Percentiles rank a stretch among this genome's conserved stretches.
Evolutionary conservation across 176 grass and related monocot genomes (phyloP).

Genomic region (Melocanna baccifera): DNA sequence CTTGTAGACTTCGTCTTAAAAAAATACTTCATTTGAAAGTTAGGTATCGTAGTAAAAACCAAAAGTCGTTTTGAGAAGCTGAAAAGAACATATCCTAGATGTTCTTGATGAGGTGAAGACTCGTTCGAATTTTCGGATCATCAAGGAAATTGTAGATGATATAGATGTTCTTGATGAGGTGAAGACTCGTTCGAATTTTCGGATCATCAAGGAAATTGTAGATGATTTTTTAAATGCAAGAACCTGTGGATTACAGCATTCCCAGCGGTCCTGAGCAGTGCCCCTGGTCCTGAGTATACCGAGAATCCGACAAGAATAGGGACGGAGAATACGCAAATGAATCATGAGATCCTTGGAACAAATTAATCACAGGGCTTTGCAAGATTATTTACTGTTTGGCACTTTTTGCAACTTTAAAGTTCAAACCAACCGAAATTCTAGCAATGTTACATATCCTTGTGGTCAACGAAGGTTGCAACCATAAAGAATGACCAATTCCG

Average conservation of each 20-base stretch:
- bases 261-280: not conserved
- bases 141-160: too few species aligned
- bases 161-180: not conserved
- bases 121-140: too few species aligned
- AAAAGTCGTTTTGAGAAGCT: too few species aligned
- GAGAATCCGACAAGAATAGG: not conserved
- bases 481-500: constrained; percentile 20
- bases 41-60: too few species aligned
- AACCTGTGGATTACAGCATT: not conserved
- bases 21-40: too few species aligned
- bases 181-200: not conserved
- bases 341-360: not conserved
- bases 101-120: too few species aligned
- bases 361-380: not conserved
- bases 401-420: not conserved
- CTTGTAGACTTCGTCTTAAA: too few species aligned
- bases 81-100: too few species aligned
- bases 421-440: constrained; percentile 1
- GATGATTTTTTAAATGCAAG: not conserved
- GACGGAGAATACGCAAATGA: not conserved
- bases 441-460: not conserved
- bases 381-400: too few species aligned
- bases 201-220: not conserved
- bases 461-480: constrained; percentile 21
- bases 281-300: not conserved